Evolutionary conservation across 2,329 filamentous ascomycete genomes (phyloP).

Genomic region (Verticillium klebahnii): DNA sequence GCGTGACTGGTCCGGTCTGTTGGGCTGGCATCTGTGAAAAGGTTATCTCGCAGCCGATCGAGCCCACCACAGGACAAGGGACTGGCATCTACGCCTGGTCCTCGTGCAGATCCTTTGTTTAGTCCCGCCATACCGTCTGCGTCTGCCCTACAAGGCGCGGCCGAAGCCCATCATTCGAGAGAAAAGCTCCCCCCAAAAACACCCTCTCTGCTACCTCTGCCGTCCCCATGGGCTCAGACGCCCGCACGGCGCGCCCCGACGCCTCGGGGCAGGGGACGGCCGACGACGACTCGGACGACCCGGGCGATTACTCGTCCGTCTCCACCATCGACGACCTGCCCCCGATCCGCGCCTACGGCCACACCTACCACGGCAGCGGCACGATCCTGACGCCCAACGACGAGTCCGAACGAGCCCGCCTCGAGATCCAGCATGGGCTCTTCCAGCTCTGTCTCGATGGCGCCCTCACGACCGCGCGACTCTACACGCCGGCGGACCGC

Average conservation of each 20-base stretch:
- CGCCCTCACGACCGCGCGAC: slow-evolving; percentile 21
- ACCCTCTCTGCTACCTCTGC: not conserved
- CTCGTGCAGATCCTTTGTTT: not conserved
- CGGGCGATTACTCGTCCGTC: slow-evolving; percentile 24
- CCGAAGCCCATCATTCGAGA: not conserved
- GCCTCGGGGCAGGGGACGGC: slow-evolving; percentile 1
- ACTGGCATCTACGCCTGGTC: not conserved
- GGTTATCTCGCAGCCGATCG: not conserved
- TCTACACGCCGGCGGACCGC: slow-evolving; percentile 14
- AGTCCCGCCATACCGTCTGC: not conserved
- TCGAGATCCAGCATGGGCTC: slow-evolving; percentile 27
- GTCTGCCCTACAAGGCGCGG: not conserved
- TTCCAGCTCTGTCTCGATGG: slow-evolving; percentile 29
- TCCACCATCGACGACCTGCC: slow-evolving; percentile 25
- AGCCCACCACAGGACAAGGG: not conserved
- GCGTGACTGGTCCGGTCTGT: not conserved
- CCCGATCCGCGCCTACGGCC: slow-evolving; percentile 27
- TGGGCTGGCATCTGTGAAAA: not conserved
- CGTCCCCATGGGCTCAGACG: not conserved
- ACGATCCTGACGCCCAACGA: slow-evolving; percentile 28
- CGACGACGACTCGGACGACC: slow-evolving; percentile 8
- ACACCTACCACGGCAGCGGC: slow-evolving; percentile 31
- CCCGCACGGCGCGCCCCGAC: slow-evolving; percentile 1
- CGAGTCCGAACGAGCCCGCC: slow-evolving; percentile 23
- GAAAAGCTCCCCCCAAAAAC: too few relatives aligned